phyloP scores from a whole-genome alignment of 805 yeast genomes.

The Candida takata region DNA sequence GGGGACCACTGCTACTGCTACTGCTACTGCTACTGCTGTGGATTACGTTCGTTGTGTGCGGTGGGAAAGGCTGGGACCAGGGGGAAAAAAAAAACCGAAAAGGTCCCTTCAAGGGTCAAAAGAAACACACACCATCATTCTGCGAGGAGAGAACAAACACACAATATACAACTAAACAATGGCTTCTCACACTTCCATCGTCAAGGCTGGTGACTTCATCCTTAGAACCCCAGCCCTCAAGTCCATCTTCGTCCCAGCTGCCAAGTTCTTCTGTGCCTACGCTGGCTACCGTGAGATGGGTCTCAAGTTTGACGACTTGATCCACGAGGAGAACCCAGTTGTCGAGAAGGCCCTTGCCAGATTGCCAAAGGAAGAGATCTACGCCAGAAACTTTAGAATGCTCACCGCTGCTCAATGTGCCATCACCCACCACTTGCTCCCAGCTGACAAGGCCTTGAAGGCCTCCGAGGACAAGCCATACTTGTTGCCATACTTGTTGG shows the following conservation, averaged over 20 bases:
- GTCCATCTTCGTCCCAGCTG: slow-evolving; percentile 70
- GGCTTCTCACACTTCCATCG: slow-evolving; percentile 51
- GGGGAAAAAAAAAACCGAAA: slow-evolving; percentile 1
- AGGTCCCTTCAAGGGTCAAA: neutral
- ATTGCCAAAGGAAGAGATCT: slow-evolving; percentile 75
- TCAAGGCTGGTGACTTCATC: slow-evolving; percentile 70
- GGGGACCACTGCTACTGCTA: too few species aligned
- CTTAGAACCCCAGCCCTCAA: slow-evolving; percentile 73
- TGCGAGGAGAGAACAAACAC: neutral
- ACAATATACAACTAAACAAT: neutral
- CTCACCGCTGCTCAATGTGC: slow-evolving; percentile 88
- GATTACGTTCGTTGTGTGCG: too few species aligned
- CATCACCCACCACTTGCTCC: slow-evolving; percentile 77
- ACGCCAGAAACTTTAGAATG: slow-evolving; percentile 89
- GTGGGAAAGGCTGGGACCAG: too few species aligned
- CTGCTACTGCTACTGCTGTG: too few species aligned
- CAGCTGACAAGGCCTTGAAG: slow-evolving; percentile 68
- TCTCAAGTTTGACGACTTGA: slow-evolving; percentile 80
- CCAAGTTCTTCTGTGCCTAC: slow-evolving; percentile 62
- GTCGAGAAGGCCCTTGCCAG: slow-evolving; percentile 84
- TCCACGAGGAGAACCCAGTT: slow-evolving; percentile 80
- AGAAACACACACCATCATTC: too few species aligned
- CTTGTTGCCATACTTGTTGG: slow-evolving; percentile 82
- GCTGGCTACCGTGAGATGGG: slow-evolving; percentile 96
- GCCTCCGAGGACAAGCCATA: slow-evolving; percentile 78